Conservation (phyloP, 805 yeast genomes). For the Myxozyma geophila region DNA sequence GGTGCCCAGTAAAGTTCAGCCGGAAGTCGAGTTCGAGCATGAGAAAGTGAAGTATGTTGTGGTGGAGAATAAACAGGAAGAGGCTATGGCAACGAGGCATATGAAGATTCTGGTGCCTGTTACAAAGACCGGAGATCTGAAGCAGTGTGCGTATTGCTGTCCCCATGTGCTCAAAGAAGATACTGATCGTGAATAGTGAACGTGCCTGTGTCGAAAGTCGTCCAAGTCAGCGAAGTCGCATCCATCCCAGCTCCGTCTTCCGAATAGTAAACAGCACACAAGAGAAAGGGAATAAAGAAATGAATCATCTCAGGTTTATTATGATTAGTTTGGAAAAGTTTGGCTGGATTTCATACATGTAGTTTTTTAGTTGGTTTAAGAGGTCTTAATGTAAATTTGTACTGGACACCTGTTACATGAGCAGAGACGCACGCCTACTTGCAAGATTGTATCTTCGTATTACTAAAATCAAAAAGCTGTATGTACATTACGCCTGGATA, state of each 20-base stretch:
- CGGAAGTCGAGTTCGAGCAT: conserved; percentile 11
- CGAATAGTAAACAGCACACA: not conserved
- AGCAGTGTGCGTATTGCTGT: conserved; percentile 10
- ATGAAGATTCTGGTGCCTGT: conserved; percentile 23
- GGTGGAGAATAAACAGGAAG: conserved; percentile 22
- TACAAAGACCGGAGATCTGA: conserved; percentile 1
- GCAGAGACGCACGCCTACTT: too few species aligned
- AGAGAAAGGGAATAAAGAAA: not conserved
- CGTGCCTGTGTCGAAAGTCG: conserved; percentile 10
- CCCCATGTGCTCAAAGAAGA: not conserved
- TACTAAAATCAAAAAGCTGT: not conserved
- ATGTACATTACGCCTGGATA: not conserved
- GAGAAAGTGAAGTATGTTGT: conserved; percentile 19
- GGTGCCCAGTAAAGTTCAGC: conserved; percentile 4
- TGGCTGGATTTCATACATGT: too few species aligned
- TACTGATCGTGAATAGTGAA: conserved; percentile 8
- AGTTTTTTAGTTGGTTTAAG: too few species aligned
- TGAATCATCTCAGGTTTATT: not conserved
- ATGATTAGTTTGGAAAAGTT: not conserved
- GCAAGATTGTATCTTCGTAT: too few species aligned
- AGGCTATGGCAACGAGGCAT: conserved; percentile 2
- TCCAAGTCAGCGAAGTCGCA: conserved; percentile 33
- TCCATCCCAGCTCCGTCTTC: conserved; percentile 23
- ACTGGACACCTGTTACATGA: too few species aligned
- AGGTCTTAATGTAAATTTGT: too few species aligned